Evolutionary conservation across 2,329 filamentous ascomycete genomes (phyloP), one percentile per base, ranked within the genome.

Genomic region (Aspergillus japonicus): DNA sequence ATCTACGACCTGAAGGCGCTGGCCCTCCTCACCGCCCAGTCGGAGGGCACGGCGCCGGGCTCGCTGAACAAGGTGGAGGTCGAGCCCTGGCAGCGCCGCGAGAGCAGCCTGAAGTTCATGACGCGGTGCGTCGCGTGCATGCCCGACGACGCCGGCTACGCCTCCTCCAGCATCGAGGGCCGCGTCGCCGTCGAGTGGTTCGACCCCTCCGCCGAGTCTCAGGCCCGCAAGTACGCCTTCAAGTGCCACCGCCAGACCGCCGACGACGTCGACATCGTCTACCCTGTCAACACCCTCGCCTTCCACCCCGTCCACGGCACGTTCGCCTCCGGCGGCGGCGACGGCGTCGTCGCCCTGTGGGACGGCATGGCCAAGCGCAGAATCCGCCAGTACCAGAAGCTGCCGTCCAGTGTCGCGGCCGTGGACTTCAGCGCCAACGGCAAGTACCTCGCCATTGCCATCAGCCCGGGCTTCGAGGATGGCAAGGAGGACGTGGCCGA

Each of bases 131-230:
- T 98, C 0, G 88, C 92, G 16, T 96, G 94, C 76, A 98, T 99
- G 95, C 94, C 95, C 14, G 93, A 95, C 69, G 95, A 97, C 66
- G 90, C 89, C 11, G 95, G 95, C 5, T 99, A 98, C 74, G 93
- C 94, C 10, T 94, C 90, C 1, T 91, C 87, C 60, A 93, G 89
- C 69, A 99, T 99, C 69, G 95, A 99, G 74, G 95, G 95, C 4
- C 88, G 95, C 68, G 92, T 99, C 2, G 94, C 93, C 0, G 95
- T 99, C 1, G 95, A 99, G 76, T 98, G 93, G 91, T 98, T 99
- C 74, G 95, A 98, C 72, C 91, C 95, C 16, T 91, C 87, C 5
- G 82, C 87, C 47, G 90, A 94, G 75, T 93, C 90, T 4, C 93
- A 98, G 78, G 89, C 90, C 44, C 86, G 93, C 66, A 98, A 97